Evolutionary conservation across 139 green algal genomes (phyloP).

Genomic region (Marvania coccoides): DNA sequence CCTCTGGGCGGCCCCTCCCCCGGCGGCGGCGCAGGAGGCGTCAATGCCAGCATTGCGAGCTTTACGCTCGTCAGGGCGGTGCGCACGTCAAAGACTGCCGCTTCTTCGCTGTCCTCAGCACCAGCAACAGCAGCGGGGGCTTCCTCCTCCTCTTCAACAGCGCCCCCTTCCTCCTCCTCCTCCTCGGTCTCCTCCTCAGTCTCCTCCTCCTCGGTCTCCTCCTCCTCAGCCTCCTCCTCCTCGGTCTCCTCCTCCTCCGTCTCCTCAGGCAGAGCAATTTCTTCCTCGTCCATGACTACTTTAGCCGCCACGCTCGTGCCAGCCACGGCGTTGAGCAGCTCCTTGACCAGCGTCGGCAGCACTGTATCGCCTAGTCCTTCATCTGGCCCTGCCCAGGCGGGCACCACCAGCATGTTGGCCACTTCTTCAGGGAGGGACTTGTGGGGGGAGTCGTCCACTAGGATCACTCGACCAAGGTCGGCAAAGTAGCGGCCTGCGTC

Average conservation of each 20-base stretch:
- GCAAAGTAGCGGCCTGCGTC: constrained; percentile 25
- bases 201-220: neutral
- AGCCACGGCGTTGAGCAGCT: neutral
- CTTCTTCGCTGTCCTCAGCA: neutral
- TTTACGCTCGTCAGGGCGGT: no score
- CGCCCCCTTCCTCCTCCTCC: neutral
- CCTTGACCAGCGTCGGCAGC: constrained; percentile 6
- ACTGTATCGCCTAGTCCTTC: constrained; percentile 1
- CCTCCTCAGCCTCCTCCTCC: neutral
- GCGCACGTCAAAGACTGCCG: neutral
- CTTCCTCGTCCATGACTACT: neutral
- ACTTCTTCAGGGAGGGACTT: constrained; percentile 18
- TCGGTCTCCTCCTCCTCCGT: constrained; percentile 5
- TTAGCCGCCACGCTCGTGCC: neutral
- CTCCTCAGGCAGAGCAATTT: neutral
- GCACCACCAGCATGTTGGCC: constrained; percentile 24
- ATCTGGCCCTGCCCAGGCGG: constrained; percentile 3
- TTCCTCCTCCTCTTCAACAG: neutral
- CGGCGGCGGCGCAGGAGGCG: neutral
- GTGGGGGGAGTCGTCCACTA: constrained; percentile 37
- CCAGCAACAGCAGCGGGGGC: neutral
- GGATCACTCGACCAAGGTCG: constrained; percentile 12
- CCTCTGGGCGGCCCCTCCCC: neutral
- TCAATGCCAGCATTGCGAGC: no score
- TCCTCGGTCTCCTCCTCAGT: neutral